Evolutionary conservation across 305 asterid genomes (phyloP), one percentile per base, ranked within the genome.

Genomic region (Fraxinus albicans): DNA sequence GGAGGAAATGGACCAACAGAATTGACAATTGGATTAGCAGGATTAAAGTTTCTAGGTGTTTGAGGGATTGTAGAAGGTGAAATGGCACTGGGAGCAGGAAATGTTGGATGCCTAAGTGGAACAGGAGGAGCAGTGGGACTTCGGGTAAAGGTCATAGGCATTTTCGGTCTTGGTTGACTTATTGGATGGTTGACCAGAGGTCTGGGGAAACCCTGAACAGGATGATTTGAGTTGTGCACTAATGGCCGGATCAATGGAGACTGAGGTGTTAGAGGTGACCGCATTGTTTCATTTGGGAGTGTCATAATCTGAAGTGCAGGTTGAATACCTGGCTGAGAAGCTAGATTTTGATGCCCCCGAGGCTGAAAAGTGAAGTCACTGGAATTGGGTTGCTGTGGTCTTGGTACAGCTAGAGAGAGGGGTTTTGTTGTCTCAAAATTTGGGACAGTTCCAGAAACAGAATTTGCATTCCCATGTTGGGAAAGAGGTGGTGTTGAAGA

Each of bases 351-450:
- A 12, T 92, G 93, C 77, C 89, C 89, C 80, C 86, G 97, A 73
- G 96, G 96, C 87, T 87, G 98, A 88, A 94, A 96, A 72, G 97
- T 91, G 82, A 96, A 96, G 89, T 94, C 97, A 80, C 85, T 80
- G 23, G 93, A 88, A 85, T 87, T 87, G 21, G 98, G 90, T 73
- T 85, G 96, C 84, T 84, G 98, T 33, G 93, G 96, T 81, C 94
- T 90, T 75, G 89, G 87, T 80, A 84, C 79, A 76, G 86, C 86
- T 65, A 86, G 80, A 73, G 92, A 83, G 85, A 83, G 60, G 78
- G 93, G 88, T 76, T 81, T 83, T n/a, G 67, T 31, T 50, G 93
- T 63, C 85, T 86, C 93, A 63, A 86, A 84, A 88, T 77, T 84
- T 13, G 75, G 85, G 73, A 88, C 80, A 83, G 86, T 83, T 67